Evolutionary conservation across 805 yeast genomes (phyloP).

Genomic region (Priceomyces fermenticarens): DNA sequence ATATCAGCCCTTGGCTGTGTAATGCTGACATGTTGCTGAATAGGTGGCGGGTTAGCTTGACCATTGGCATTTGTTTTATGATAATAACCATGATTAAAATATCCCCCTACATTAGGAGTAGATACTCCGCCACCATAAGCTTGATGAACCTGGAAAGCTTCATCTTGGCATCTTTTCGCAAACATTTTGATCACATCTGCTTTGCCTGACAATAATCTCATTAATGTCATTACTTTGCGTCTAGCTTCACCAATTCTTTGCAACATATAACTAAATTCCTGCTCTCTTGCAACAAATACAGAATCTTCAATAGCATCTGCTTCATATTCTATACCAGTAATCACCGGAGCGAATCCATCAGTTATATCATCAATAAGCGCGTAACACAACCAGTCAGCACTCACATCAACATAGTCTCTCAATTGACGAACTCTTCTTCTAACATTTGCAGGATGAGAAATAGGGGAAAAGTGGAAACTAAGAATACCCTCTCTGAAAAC

Average conservation of each 20-base stretch:
- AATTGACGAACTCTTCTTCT: constrained; percentile 79
- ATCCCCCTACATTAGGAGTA: constrained; percentile 10
- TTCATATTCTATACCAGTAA: constrained; percentile 72
- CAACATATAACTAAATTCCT: constrained; percentile 74
- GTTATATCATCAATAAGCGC: constrained; percentile 82
- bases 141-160: constrained; percentile 25
- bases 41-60: constrained; percentile 21
- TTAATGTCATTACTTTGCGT: constrained; percentile 85
- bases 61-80: constrained; percentile 13
- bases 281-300: constrained; percentile 74
- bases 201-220: constrained; percentile 86
- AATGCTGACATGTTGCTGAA: constrained; percentile 10
- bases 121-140: constrained; percentile 11
- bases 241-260: constrained; percentile 85
- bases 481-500: constrained; percentile 60
- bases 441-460: constrained; percentile 63
- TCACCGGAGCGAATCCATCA: constrained; percentile 80
- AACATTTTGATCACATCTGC: constrained; percentile 97
- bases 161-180: constrained; percentile 91
- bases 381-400: constrained; percentile 80
- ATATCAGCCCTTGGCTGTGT: constrained; percentile 82
- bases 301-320: constrained; percentile 83
- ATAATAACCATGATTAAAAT: constrained; percentile 1
- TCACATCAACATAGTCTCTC: constrained; percentile 72
- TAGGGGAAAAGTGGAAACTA: constrained; percentile 58